These are phyloP conservation scores for Paramyrothecium roridum DNA, from an alignment of 2,329 filamentous ascomycete species.

Conservation along the genomic window DNA sequence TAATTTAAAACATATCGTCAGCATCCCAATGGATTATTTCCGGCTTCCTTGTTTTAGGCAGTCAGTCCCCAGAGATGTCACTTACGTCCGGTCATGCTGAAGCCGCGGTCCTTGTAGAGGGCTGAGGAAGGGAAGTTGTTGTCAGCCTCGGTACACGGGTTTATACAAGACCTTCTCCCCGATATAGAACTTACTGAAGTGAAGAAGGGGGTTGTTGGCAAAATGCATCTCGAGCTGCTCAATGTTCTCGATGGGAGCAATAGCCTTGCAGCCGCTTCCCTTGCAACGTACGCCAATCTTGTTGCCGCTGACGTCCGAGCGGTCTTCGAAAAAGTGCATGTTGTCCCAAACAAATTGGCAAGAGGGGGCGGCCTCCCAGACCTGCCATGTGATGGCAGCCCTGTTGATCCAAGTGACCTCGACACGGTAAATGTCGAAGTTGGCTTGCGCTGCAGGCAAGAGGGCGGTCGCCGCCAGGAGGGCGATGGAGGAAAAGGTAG, in stretches of 20 bases:
- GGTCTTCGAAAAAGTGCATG: not conserved
- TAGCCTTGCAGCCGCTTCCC: not conserved
- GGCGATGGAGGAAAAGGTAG: not conserved
- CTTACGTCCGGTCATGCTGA: not conserved
- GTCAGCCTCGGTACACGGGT: too few relatives aligned
- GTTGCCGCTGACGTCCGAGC: not conserved
- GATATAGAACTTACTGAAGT: not conserved
- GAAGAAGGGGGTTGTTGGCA: not conserved
- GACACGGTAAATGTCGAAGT: not conserved
- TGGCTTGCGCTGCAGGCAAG: not conserved
- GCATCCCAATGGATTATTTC: too few relatives aligned
- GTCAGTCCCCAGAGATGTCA: not conserved
- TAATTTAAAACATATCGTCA: too few relatives aligned
- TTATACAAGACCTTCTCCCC: too few relatives aligned
- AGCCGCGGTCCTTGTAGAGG: not conserved
- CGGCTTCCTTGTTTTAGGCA: too few relatives aligned
- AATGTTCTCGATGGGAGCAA: not conserved
- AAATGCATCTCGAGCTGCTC: not conserved
- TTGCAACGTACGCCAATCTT: not conserved
- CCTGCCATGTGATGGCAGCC: not conserved
- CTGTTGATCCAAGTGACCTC: not conserved
- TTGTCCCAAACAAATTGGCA: not conserved
- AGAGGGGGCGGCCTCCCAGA: not conserved
- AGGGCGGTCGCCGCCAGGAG: not conserved
- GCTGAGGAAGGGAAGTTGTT: not conserved